Conservation (phyloP, 805 yeast species). For the Saccharomyces kudriavzevii region DNA sequence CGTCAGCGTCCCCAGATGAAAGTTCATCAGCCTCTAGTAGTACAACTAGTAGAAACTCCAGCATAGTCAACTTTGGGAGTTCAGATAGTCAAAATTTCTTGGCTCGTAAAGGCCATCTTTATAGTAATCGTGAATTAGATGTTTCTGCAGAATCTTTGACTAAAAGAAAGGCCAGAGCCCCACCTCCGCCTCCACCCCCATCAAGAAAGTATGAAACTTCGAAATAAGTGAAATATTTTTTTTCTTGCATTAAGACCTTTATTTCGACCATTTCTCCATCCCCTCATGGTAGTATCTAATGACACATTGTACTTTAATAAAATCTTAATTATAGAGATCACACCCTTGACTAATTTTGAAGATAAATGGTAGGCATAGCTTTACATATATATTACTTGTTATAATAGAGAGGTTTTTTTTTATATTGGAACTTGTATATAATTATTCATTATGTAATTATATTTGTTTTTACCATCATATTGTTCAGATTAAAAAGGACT, state of each 20-base stretch:
- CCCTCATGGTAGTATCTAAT: background rate
- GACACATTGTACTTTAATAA: background rate
- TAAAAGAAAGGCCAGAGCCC: constrained; percentile 26
- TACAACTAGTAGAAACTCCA: constrained; percentile 1
- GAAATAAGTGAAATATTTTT: constrained; percentile 1
- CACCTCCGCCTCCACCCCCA: constrained; percentile 34
- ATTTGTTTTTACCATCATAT: background rate
- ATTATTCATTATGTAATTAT: background rate
- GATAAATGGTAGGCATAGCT: background rate
- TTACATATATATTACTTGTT: background rate
- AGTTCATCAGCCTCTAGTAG: constrained; percentile 5
- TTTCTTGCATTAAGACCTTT: background rate
- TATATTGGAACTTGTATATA: background rate
- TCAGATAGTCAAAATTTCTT: background rate
- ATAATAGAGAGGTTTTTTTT: background rate
- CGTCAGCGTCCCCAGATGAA: constrained; percentile 2
- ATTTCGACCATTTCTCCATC: background rate
- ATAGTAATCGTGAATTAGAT: constrained; percentile 10
- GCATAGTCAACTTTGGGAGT: background rate
- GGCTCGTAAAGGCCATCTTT: constrained; percentile 2
- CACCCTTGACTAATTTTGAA: background rate
- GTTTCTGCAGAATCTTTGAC: constrained; percentile 32
- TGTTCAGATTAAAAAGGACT: background rate
- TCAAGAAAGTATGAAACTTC: constrained; percentile 24
- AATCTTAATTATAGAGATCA: background rate